These are phyloP conservation scores for Alternaria sp. DNA, from an alignment of 2,329 filamentous ascomycete species.

Conservation along the genomic window DNA sequence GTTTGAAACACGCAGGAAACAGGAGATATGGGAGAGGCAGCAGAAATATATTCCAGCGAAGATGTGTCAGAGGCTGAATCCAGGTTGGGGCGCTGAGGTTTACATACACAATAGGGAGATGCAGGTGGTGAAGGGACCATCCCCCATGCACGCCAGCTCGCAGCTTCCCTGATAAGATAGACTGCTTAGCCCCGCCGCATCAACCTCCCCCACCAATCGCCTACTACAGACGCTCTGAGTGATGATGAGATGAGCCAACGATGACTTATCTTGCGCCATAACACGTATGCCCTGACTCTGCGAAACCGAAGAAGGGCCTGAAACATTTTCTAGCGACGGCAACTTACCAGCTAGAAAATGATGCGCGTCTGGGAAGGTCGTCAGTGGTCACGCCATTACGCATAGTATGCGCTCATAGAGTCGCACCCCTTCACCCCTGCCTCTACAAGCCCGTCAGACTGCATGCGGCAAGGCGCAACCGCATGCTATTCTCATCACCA, in stretches of 20 bases:
- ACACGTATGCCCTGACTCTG: neutral
- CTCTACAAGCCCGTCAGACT: neutral
- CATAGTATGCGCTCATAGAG: constrained; percentile 4
- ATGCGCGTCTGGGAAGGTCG: neutral
- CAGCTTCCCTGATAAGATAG: constrained; percentile 17
- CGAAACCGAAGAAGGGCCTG: constrained; percentile 13
- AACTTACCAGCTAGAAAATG: neutral
- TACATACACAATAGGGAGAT: neutral
- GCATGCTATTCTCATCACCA: neutral
- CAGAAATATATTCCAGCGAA: neutral
- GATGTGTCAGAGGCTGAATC: neutral
- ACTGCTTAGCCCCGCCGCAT: neutral
- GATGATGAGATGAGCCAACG: constrained; percentile 26
- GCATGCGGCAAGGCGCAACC: neutral
- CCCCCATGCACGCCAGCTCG: constrained; percentile 4
- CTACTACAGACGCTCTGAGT: constrained; percentile 18
- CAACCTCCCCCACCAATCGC: constrained; percentile 5
- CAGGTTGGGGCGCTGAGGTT: neutral
- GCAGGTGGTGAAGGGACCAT: neutral
- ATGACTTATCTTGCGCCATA: constrained; percentile 11
- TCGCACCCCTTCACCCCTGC: neutral
- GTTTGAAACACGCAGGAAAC: neutral
- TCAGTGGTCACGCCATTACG: constrained; percentile 12
- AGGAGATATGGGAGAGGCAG: neutral
- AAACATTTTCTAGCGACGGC: constrained; percentile 1